Evolutionary conservation across 2,329 filamentous ascomycete species (phyloP).

Genomic region (Rugonectria rugulosa): DNA sequence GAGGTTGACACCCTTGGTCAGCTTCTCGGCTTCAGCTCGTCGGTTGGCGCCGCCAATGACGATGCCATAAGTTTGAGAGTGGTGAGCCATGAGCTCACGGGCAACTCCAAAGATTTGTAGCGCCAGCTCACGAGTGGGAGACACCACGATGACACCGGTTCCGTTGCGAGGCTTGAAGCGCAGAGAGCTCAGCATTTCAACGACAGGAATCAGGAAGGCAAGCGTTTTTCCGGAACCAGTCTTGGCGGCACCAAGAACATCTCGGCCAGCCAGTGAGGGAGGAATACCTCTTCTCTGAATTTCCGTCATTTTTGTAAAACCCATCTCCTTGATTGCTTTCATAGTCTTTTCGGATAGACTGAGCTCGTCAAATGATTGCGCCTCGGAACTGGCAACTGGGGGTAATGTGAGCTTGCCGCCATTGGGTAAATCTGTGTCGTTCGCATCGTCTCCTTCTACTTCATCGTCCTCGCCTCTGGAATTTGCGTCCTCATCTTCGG

Average conservation of each 20-base stretch:
- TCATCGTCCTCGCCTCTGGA: slow-evolving; percentile 36
- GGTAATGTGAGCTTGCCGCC: slow-evolving; percentile 57
- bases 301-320: slow-evolving; percentile 93
- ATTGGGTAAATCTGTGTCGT: slow-evolving; percentile 45
- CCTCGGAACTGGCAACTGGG: slow-evolving; percentile 62
- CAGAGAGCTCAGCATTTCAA: slow-evolving; percentile 90
- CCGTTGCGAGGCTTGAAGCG: slow-evolving; percentile 95
- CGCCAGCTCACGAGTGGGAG: slow-evolving; percentile 91
- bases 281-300: slow-evolving; percentile 90
- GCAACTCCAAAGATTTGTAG: slow-evolving; percentile 97
- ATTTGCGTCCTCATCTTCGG: slow-evolving; percentile 41
- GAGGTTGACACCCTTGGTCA: slow-evolving; percentile 92
- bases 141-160: slow-evolving; percentile 90
- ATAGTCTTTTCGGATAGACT: slow-evolving; percentile 88
- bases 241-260: slow-evolving; percentile 95
- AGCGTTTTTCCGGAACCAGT: slow-evolving; percentile 96
- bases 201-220: slow-evolving; percentile 90
- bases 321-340: slow-evolving; percentile 89
- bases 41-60: slow-evolving; percentile 95
- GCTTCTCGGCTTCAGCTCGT: slow-evolving; percentile 90
- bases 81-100: slow-evolving; percentile 88
- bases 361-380: slow-evolving; percentile 79
- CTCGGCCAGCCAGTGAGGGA: slow-evolving; percentile 84
- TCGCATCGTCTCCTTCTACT: slow-evolving; percentile 39
- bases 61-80: slow-evolving; percentile 94